Conservation (phyloP, 495 filamentous ascomycete species). For the Parmelia sp. region DNA sequence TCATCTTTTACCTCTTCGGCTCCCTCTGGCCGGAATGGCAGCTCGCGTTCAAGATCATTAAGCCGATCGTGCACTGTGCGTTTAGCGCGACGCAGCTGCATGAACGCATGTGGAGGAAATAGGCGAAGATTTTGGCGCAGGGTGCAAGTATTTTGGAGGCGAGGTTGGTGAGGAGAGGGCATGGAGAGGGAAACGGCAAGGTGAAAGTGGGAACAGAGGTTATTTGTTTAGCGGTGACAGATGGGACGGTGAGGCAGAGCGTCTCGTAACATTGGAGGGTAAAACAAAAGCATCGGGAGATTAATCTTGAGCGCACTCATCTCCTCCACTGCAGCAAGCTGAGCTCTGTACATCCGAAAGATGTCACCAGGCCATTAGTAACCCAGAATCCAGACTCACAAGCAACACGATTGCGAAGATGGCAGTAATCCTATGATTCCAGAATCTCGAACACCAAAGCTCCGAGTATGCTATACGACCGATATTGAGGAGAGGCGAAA, state of each 20-base stretch:
- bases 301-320: no score
- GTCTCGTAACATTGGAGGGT: not conserved
- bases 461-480: no score
- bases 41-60: slow-evolving; percentile 44
- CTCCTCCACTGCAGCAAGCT: no score
- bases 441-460: no score
- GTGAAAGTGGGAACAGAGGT: no score
- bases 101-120: slow-evolving; percentile 38
- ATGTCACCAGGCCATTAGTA: no score
- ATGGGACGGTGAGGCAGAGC: not conserved
- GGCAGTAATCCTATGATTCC: no score
- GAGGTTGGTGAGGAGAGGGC: not conserved
- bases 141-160: not conserved
- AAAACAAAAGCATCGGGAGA: no score
- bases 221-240: not conserved
- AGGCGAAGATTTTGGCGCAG: slow-evolving; percentile 28
- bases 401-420: no score
- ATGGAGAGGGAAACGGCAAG: not conserved
- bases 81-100: slow-evolving; percentile 43
- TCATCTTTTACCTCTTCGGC: slow-evolving; percentile 46
- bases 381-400: no score
- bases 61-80: slow-evolving; percentile 41
- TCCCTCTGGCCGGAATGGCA: slow-evolving; percentile 42
- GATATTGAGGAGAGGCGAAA: no score
- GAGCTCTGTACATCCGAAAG: no score